phyloP scores from a whole-genome alignment of 2,329 filamentous ascomycete species.

The Onygena corvina region DNA sequence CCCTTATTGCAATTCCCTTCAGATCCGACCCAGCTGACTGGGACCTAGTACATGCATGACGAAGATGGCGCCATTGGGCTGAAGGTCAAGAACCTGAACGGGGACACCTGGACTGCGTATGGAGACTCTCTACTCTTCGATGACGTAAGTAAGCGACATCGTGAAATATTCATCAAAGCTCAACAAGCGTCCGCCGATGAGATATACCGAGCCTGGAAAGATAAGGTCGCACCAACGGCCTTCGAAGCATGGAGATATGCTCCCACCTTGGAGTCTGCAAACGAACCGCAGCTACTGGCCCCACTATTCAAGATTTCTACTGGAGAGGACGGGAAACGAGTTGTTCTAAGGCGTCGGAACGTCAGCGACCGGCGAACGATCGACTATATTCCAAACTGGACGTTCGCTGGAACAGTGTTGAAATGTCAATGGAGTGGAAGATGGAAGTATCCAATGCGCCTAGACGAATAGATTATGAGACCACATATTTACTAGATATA shows the following conservation, averaged over 20 bases:
- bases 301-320: constrained; percentile 4
- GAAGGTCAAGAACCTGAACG: constrained; percentile 2
- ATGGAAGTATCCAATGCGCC: neutral
- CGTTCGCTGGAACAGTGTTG: constrained; percentile 1
- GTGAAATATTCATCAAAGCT: constrained; percentile 5
- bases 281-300: neutral
- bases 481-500: neutral
- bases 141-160: constrained; percentile 3
- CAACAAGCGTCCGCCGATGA: constrained; percentile 4
- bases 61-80: constrained; percentile 2
- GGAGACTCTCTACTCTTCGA: constrained; percentile 2
- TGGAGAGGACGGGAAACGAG: neutral
- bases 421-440: constrained; percentile 6
- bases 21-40: no score
- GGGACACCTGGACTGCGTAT: neutral
- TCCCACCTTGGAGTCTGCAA: constrained; percentile 1
- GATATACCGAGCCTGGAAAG: neutral
- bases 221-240: neutral
- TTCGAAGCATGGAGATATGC: constrained; percentile 7
- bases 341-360: neutral
- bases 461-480: constrained; percentile 1
- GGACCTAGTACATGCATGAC: constrained; percentile 4
- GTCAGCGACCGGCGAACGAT: neutral
- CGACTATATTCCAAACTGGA: constrained; percentile 6
- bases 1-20: neutral